These are phyloP conservation scores for Curvularia sp. DNA, from an alignment of 2,329 filamentous ascomycete species.

Conservation along the genomic window DNA sequence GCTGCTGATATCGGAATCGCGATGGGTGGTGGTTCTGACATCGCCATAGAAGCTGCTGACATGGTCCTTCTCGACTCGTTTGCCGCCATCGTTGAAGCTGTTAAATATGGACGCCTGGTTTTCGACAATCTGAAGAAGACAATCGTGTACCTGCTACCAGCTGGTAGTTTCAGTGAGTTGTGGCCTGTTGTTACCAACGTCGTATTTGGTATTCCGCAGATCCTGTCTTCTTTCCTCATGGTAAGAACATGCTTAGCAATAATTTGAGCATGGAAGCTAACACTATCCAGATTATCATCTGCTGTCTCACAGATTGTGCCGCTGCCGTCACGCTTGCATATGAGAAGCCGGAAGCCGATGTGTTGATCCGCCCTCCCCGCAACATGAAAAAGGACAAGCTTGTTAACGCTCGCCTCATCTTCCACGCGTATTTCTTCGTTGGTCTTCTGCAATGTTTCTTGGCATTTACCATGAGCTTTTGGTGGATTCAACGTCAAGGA, in stretches of 20 bases:
- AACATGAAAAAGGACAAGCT: slow-evolving; percentile 73
- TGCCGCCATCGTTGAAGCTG: slow-evolving; percentile 73
- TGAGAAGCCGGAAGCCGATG: slow-evolving; percentile 77
- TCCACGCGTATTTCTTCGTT: slow-evolving; percentile 75
- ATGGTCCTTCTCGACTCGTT: slow-evolving; percentile 74
- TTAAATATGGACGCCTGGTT: slow-evolving; percentile 76
- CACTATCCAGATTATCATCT: slow-evolving; percentile 48
- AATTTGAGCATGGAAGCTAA: not conserved
- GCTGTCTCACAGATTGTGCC: slow-evolving; percentile 76
- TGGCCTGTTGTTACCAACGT: slow-evolving; percentile 77
- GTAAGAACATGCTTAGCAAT: slow-evolving; percentile 5
- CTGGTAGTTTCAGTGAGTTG: slow-evolving; percentile 77
- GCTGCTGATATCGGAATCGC: slow-evolving; percentile 68
- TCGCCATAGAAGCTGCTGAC: slow-evolving; percentile 68
- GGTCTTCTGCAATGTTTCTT: slow-evolving; percentile 60
- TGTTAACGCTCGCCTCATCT: slow-evolving; percentile 74
- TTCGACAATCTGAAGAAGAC: slow-evolving; percentile 83
- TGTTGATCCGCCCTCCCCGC: slow-evolving; percentile 72
- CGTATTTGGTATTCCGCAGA: slow-evolving; percentile 74
- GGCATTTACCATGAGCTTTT: slow-evolving; percentile 57
- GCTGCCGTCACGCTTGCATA: slow-evolving; percentile 73
- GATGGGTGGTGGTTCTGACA: slow-evolving; percentile 65
- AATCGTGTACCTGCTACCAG: slow-evolving; percentile 75
- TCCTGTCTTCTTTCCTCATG: slow-evolving; percentile 76
- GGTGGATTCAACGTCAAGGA: slow-evolving; percentile 54